Conservation (phyloP, 257 asterid genomes). For the Nicotiana noctiflora region DNA sequence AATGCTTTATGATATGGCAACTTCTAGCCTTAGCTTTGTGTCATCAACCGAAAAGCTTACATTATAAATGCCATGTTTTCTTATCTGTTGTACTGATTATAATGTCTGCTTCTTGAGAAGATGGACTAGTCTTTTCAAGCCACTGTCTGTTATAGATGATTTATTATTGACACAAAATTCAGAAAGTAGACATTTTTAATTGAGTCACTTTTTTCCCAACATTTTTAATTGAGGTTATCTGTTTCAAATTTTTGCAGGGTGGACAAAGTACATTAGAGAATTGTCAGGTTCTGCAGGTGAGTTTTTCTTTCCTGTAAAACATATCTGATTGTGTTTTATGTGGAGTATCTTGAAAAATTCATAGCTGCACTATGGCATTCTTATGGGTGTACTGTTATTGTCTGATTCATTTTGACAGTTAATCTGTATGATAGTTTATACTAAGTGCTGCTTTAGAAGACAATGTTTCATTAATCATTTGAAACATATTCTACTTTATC, state of each 20-base stretch:
- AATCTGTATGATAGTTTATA: neutral
- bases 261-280: conserved; percentile 91
- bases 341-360: neutral
- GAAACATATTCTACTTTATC: neutral
- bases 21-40: neutral
- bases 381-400: neutral
- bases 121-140: neutral
- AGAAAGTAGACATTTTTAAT: neutral
- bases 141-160: neutral
- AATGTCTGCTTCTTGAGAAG: neutral
- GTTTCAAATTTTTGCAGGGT: conserved; percentile 49
- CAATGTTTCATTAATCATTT: neutral
- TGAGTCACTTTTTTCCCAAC: too few species aligned
- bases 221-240: neutral
- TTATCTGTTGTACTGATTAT: neutral
- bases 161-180: neutral
- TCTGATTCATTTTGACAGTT: neutral
- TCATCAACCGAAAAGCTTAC: too few species aligned
- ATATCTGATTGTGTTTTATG: neutral
- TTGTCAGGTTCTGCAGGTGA: conserved; percentile 95
- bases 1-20: neutral
- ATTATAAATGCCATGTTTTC: neutral
- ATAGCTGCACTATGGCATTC: neutral
- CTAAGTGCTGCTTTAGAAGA: neutral
- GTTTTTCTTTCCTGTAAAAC: neutral